Evolutionary conservation across 768 basidiomycete species (phyloP), one percentile per base, ranked within the genome.

Genomic region (Mycena filopes): DNA sequence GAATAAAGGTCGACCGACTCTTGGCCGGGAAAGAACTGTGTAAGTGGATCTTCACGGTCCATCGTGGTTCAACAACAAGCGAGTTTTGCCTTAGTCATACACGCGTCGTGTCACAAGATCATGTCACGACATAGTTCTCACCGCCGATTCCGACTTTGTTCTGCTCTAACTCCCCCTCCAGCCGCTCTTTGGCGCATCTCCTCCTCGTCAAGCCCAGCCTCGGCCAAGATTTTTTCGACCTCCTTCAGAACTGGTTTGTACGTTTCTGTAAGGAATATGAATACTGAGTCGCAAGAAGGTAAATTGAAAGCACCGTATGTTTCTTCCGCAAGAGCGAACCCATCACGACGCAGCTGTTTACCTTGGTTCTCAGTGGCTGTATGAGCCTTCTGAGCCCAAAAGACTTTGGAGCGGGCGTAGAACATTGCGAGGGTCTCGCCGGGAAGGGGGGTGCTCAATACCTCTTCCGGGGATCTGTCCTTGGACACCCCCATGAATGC

Each of bases 201-300:
- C 23, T 92, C 90, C 65, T 92, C 91, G 62, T 96, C 93, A 55
- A 96, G 75, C 0, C 94, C 95, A 0, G 95, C 94, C 70, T 94
- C 93, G 12, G 85, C 86, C 54, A 95, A 76, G 45, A 96, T 95
- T 69, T 85, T 90, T 73, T 94, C 93, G 3, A 95, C 90, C 73
- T 96, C 92, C 66, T 89, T 80, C 20, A 96, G 75, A 8, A 93
- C 84, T 0, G 94, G 95, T 71, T 94, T 93, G 73, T 97, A 97
- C 38, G 80, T 81, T n/a, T 78, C 92, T 93, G 72, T 40, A 54
- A 20, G 66, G 31, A 28, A 38, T 26, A 40, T 53, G n/a, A 70
- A 55, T 26, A 38, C 31, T 33, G 33, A 28, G 15, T 53, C 18
- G 26, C 20, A 51, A 28, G 29, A 21, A 40, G 40, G 1, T 29